These are phyloP conservation scores for Kokia cookei DNA, from an alignment of 441 rosid genomes.

Conservation along the genomic window DNA sequence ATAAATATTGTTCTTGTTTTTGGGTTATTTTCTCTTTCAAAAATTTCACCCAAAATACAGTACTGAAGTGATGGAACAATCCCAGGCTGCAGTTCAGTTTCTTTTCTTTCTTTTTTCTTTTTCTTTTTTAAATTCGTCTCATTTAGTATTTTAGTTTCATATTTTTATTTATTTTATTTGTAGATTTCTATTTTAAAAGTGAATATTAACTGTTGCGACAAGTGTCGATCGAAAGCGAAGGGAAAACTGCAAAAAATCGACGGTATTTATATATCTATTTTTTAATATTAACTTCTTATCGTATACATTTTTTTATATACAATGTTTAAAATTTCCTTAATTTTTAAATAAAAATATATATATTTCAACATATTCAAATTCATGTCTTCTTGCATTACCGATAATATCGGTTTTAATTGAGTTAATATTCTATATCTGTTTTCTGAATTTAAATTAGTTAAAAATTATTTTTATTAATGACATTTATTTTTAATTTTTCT, in stretches of 20 bases:
- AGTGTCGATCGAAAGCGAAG: not conserved
- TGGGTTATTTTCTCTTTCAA: not conserved
- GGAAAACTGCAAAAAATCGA: not conserved
- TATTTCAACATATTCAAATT: too few relatives aligned
- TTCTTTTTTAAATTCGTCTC: too few relatives aligned
- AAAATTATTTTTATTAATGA: not conserved
- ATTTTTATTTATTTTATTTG: not conserved
- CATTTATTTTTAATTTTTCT: not conserved
- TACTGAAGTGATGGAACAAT: not conserved
- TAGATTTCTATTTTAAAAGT: not conserved
- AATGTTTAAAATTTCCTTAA: not conserved
- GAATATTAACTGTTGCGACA: not conserved
- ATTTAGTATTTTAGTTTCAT: not conserved
- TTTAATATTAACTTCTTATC: not conserved
- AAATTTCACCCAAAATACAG: not conserved
- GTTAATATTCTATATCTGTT: too few relatives aligned
- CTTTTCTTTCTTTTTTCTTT: not conserved
- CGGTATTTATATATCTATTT: not conserved
- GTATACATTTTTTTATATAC: too few relatives aligned
- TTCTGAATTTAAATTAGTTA: too few relatives aligned
- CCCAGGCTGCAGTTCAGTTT: not conserved
- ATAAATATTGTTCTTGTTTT: not conserved
- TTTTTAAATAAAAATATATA: not conserved
- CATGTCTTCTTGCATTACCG: accelerated
- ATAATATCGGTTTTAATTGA: too few relatives aligned